Conservation (phyloP, 306 rosid species). For the Castanea crenata region DNA sequence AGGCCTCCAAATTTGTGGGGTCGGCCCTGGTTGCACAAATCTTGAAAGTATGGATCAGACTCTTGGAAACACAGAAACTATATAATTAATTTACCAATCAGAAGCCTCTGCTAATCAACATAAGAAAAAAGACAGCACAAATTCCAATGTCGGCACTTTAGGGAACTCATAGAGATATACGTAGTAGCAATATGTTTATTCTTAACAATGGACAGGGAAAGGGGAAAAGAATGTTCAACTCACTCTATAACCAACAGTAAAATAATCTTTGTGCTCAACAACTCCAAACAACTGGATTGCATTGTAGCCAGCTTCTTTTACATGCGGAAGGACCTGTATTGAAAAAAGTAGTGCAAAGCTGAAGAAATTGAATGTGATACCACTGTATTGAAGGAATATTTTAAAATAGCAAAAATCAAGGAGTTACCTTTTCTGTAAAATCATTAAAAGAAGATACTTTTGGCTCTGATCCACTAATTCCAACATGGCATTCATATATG, state of each 20-base stretch:
- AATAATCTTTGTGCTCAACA: conserved; percentile 93
- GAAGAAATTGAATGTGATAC: conserved; percentile 9
- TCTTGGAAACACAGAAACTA: background rate
- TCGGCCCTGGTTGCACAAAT: background rate
- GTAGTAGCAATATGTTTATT: conserved; percentile 5
- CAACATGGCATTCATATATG: conserved; percentile 93
- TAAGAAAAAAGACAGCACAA: background rate
- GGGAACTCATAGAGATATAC: conserved; percentile 15
- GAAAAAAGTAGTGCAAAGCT: conserved; percentile 14
- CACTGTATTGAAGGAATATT: conserved; percentile 11
- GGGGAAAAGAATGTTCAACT: conserved; percentile 33
- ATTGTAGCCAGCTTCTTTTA: conserved; percentile 88
- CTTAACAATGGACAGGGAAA: conserved; percentile 3
- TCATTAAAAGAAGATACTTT: conserved; percentile 76
- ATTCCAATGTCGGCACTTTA: conserved; percentile 5
- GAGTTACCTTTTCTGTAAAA: conserved; percentile 60
- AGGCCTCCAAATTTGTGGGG: too few relatives aligned
- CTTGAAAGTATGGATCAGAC: background rate
- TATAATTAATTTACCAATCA: background rate
- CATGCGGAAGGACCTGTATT: conserved; percentile 85
- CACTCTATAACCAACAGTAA: conserved; percentile 92
- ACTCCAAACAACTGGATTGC: conserved; percentile 88
- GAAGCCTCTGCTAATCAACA: conserved; percentile 1
- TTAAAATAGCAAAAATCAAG: background rate
- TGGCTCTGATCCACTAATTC: conserved; percentile 92